Evolutionary conservation across 2,329 filamentous ascomycete genomes (phyloP).

Genomic region (Diplocarpon mali): DNA sequence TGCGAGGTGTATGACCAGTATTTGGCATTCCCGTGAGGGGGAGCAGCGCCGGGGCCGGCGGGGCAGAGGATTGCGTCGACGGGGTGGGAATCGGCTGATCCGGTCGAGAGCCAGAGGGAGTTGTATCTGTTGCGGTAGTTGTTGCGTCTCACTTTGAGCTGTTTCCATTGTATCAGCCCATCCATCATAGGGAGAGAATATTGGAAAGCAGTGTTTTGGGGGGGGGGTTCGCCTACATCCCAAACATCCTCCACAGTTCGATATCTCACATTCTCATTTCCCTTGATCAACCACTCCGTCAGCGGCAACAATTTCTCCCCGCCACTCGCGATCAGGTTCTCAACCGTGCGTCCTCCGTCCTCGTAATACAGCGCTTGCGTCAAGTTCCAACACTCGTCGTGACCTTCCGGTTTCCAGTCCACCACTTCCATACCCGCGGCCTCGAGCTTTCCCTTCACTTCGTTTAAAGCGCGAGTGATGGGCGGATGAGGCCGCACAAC

Average conservation of each 20-base stretch:
- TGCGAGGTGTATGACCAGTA: conserved; percentile 54
- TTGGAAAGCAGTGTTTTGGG: background rate
- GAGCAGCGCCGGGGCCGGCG: conserved; percentile 41
- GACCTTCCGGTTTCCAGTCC: conserved; percentile 16
- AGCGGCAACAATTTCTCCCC: conserved; percentile 13
- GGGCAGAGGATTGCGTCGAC: conserved; percentile 50
- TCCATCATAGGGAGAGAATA: background rate
- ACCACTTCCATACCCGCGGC: conserved; percentile 12
- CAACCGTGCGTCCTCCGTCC: conserved; percentile 14
- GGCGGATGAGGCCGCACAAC: conserved; percentile 15
- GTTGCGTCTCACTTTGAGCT: conserved; percentile 27
- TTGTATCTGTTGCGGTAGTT: conserved; percentile 21
- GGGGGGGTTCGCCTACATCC: conserved; percentile 6
- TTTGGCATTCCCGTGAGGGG: conserved; percentile 34
- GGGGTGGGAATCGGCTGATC: conserved; percentile 23
- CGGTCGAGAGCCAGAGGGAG: conserved; percentile 17
- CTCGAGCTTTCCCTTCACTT: conserved; percentile 7
- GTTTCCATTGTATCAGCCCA: background rate
- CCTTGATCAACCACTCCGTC: conserved; percentile 19
- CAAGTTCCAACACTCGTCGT: conserved; percentile 16
- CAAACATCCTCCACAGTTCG: conserved; percentile 14
- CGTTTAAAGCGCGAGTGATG: conserved; percentile 14
- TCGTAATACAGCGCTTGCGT: conserved; percentile 17
- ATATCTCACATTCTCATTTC: conserved; percentile 16
- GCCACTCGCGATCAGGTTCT: conserved; percentile 8